Evolutionary conservation across 176 grass and related monocot genomes (phyloP).

Genomic region (Guadua angustifolia): DNA sequence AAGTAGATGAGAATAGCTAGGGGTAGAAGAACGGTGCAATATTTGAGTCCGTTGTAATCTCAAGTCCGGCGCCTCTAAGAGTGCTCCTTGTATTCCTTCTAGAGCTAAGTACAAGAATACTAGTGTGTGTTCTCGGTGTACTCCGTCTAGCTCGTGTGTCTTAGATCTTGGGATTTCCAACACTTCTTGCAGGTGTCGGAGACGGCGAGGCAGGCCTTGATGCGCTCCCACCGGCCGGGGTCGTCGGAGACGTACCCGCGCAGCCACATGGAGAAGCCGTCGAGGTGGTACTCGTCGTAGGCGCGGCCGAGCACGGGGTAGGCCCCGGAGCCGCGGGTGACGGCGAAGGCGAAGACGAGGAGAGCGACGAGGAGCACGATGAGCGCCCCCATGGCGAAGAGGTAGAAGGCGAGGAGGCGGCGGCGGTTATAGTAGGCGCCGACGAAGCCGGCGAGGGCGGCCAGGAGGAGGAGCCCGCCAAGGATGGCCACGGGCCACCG

Average conservation of each 20-base stretch:
- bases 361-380: constrained; percentile 72
- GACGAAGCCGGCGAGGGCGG: constrained; percentile 80
- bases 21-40: too few species aligned
- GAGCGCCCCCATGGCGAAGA: constrained; percentile 83
- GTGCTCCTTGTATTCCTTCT: too few species aligned
- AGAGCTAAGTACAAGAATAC: too few species aligned
- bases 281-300: constrained; percentile 83
- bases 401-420: constrained; percentile 87
- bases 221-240: constrained; percentile 55
- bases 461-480: constrained; percentile 76
- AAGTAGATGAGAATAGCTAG: too few species aligned
- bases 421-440: constrained; percentile 87
- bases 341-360: constrained; percentile 82
- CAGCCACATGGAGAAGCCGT: constrained; percentile 84
- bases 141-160: too few species aligned
- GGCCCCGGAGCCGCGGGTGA: constrained; percentile 58
- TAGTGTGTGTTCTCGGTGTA: too few species aligned
- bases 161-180: too few species aligned
- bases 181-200: constrained; percentile 79
- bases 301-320: constrained; percentile 63
- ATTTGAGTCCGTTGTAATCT: too few species aligned
- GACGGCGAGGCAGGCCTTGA: constrained; percentile 67
- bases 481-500: constrained; percentile 88
- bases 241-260: constrained; percentile 68
- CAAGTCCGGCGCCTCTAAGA: too few species aligned